Percentiles rank a stretch among this genome's conserved stretches.
Evolutionary conservation across 208 protist species (phyloP).

Genomic region (Porcisia hertigi): DNA sequence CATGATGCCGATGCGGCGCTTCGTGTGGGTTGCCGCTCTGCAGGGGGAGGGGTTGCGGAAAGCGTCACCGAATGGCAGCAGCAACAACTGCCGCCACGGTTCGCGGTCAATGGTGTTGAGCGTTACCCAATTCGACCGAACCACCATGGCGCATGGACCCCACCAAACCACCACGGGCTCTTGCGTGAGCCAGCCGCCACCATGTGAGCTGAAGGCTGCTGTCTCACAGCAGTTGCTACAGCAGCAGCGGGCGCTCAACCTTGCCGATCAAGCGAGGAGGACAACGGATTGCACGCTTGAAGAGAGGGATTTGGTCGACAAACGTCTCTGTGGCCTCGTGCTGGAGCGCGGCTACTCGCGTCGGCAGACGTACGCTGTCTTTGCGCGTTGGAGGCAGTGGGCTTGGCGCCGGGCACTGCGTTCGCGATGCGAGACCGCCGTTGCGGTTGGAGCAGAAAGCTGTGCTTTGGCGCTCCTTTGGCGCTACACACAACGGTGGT

Average conservation of each 20-base stretch:
- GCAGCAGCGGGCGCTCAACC: slow-evolving; percentile 13
- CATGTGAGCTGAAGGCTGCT: slow-evolving; percentile 41
- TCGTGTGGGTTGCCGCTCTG: slow-evolving; percentile 14
- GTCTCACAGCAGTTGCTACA: slow-evolving; percentile 31
- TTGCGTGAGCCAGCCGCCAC: slow-evolving; percentile 43
- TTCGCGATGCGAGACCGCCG: not conserved
- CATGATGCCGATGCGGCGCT: slow-evolving; percentile 33
- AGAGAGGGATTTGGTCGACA: slow-evolving; percentile 18
- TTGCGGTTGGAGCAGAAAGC: not conserved
- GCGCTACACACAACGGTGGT: slow-evolving; percentile 20
- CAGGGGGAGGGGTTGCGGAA: not conserved
- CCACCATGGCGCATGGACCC: slow-evolving; percentile 39
- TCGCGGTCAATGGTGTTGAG: slow-evolving; percentile 2
- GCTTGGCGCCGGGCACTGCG: slow-evolving; percentile 11
- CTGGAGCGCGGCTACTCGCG: slow-evolving; percentile 18
- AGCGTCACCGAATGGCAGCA: not conserved
- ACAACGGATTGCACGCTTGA: slow-evolving; percentile 17
- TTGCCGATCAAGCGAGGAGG: slow-evolving; percentile 6
- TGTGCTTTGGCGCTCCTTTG: slow-evolving; percentile 1
- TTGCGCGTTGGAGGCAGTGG: slow-evolving; percentile 35
- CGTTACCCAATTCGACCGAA: slow-evolving; percentile 31
- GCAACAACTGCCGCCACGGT: not conserved
- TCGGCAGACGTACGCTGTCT: not conserved
- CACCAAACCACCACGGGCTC: slow-evolving; percentile 34
- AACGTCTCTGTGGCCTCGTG: slow-evolving; percentile 16